Base-by-base conservation (phyloP, 495 filamentous ascomycete species). In the Tuber umbilicatum region DNA sequence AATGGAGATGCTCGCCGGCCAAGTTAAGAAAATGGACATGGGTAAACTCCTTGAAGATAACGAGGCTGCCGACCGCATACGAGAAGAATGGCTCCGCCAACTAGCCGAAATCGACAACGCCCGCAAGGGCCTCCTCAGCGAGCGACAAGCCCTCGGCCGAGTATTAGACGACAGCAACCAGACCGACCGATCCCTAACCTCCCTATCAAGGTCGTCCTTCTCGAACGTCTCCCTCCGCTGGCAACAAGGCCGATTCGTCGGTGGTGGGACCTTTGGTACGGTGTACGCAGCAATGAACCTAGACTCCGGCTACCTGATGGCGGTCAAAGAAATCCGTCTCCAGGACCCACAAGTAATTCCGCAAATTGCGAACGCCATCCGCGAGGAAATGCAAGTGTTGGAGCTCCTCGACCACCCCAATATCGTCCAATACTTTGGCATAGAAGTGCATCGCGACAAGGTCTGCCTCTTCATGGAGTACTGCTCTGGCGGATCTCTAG, bases 401-500 rank as follows among this genome's bases (percentile, higher is more conserved):
- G 94, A 97, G 84, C 90, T 97, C 0, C 87, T 99, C 38, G 93
- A 97, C 81, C 95, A 98, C 81, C 96, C 96, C 12, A 98, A 99
- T 81, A 94, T 99, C 68, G 95, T 99, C 9, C 93, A 93, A 10
- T 99, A 99, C 84, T 94, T 94, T 80, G 95, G 95, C 70, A 97
- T 99, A 80, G 95, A 99, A 83, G 95, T 97, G 4, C 95, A 98
- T 83, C 89, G 95, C 55, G 95, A 99, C 86, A 97, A 97, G 80
- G 96, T 98, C 9, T 99, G 98, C 84, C 96, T 99, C 78, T 99
- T 99, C 84, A 99, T 99, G 95, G 95, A 99, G 83, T 97, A 96
- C 83, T 99, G 95, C 80, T 94, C 92, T 4, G 94, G 96, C 42
- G 95, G 95, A 27, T 97, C 94, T 7, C 85, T 99, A n/a, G 94